A percentile compares a stretch with the other conserved stretches of the same genome.
Evolutionary conservation across 2,329 filamentous ascomycete genomes (phyloP).

Genomic region (Trichoderma citrinoviride): DNA sequence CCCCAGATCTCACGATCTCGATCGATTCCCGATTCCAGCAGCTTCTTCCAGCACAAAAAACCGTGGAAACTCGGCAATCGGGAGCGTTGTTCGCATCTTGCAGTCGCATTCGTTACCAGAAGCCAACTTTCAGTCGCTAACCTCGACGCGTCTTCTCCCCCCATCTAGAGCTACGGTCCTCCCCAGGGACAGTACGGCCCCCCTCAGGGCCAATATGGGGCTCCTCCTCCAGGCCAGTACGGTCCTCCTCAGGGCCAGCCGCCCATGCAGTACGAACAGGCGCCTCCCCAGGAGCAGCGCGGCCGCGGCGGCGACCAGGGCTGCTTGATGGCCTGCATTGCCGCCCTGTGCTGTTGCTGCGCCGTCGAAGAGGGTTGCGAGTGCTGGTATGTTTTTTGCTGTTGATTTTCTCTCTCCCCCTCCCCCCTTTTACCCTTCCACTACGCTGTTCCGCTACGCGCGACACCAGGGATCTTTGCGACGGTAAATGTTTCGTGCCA

Average conservation of each 20-base stretch:
- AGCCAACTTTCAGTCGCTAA: background rate
- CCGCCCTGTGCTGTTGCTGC: constrained; percentile 51
- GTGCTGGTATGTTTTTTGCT: constrained; percentile 41
- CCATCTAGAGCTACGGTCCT: constrained; percentile 34
- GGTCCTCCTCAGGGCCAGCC: constrained; percentile 37
- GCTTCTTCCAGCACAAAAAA: background rate
- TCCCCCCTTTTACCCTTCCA: no score
- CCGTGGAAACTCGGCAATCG: constrained; percentile 5
- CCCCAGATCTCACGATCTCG: background rate
- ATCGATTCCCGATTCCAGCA: background rate
- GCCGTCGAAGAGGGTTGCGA: constrained; percentile 51
- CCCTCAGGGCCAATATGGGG: constrained; percentile 34
- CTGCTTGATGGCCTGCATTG: constrained; percentile 48
- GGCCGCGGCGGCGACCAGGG: constrained; percentile 38
- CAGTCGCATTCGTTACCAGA: background rate
- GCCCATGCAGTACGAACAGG: constrained; percentile 46
- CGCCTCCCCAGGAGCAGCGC: constrained; percentile 31
- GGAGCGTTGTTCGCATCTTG: background rate
- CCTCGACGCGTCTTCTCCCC: constrained; percentile 2
- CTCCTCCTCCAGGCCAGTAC: constrained; percentile 36
- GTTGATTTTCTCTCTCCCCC: background rate
- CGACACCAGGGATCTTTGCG: no score
- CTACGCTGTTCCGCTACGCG: no score
- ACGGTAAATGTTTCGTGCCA: background rate
- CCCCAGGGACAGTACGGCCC: constrained; percentile 35